Base-by-base conservation (phyloP, 257 asterid species). In the Verbascum thapsus region DNA sequence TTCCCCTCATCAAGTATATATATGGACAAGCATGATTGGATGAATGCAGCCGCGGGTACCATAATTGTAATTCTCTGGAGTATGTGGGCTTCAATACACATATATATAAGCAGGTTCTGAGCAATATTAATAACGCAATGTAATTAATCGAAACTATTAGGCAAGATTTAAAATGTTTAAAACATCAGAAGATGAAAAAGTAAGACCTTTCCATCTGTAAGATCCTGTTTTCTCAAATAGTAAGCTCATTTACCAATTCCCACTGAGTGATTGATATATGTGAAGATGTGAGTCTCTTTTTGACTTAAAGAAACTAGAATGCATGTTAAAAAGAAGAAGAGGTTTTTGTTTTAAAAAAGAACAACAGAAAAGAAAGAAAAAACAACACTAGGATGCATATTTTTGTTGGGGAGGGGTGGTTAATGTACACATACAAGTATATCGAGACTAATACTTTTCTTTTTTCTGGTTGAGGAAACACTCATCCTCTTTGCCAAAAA, bases 1-100 rank as follows among this genome's bases (percentile, higher is more conserved):
- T 80, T 75, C 84, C 82, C 79, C 18, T 45, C 64, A 19, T 18
- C 51, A 22, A 23, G 37, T 40, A 41, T 10, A 41, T 8, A 65
- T 30, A 57, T 57, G 61, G 11, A 23, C 18, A 2, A 26, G 18
- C 30, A 39, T 9, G 11, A 18, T 30, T 47, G 58, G 48, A 17
- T 8, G 43, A 47, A 35, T 56, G 59, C 47, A 56, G 15, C 51
- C 47, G 15, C 3, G 9, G 22, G 53, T 44, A 66, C 18, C 58
- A 56, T 6, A 15, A 38, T 40, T 48, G 44, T 53, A 48, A 6
- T 22, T 22, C 48, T 39, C 22, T 16, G 11, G 22, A 4, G 4
- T 17, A 48, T 58, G 37, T 38, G 45, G 64, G 42, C 20, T 55
- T 53, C 38, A 19, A 18, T 35, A 67, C 45, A 7, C 34, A 37